Conservation (phyloP, 2,329 filamentous ascomycete genomes). For the Arthroderma sp. region DNA sequence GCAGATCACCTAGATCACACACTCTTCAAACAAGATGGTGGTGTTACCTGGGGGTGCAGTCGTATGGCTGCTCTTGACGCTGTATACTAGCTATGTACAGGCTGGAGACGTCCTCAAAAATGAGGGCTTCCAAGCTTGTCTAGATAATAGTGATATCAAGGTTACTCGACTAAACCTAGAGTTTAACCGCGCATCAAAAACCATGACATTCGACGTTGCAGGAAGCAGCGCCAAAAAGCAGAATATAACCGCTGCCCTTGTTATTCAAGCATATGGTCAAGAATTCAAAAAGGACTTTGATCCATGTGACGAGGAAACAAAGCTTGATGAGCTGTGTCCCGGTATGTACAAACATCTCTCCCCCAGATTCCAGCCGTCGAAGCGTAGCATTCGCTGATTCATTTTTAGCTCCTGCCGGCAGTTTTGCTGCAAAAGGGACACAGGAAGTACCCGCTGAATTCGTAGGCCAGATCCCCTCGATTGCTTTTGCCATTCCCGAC, state of each 20-base stretch:
- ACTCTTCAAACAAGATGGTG: too few relatives aligned
- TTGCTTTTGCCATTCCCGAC: constrained; percentile 84
- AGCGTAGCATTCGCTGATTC: background rate
- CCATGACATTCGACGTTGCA: constrained; percentile 66
- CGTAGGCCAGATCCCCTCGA: constrained; percentile 63
- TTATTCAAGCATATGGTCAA: constrained; percentile 72
- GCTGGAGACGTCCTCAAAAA: constrained; percentile 60
- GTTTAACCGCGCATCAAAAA: constrained; percentile 63
- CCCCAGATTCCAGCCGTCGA: background rate
- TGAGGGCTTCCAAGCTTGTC: constrained; percentile 64
- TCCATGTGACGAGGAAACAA: constrained; percentile 58
- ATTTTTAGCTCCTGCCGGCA: constrained; percentile 42
- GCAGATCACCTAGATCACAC: too few relatives aligned
- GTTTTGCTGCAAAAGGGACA: constrained; percentile 58
- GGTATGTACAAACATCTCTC: constrained; percentile 36
- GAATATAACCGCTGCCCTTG: constrained; percentile 65
- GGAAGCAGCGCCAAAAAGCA: constrained; percentile 61
- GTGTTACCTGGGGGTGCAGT: background rate
- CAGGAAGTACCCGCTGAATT: constrained; percentile 60
- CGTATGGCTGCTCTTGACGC: background rate
- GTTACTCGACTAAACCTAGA: constrained; percentile 63
- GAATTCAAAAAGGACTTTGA: constrained; percentile 68
- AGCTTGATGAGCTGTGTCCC: constrained; percentile 66
- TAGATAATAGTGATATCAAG: constrained; percentile 43
- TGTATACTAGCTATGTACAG: background rate